Percentiles rank a stretch among this genome's conserved stretches.
These are phyloP conservation scores for Cryphonectria parasitica DNA, from an alignment of 2,329 filamentous ascomycete species.

Conservation along the genomic window DNA sequence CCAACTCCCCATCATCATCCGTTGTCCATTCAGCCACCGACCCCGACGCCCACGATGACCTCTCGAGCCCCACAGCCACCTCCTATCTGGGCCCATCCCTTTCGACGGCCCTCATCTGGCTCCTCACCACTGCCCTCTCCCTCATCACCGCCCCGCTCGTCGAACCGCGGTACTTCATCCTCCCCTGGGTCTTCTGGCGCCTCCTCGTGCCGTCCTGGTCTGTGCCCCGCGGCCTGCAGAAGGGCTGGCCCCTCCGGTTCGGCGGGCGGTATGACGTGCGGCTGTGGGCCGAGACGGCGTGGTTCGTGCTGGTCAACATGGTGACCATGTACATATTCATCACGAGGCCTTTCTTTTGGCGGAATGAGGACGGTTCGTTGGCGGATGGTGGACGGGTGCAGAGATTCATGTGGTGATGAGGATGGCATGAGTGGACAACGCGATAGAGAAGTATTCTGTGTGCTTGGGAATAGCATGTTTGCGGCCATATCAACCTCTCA, in stretches of 20 bases:
- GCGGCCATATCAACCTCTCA: background rate
- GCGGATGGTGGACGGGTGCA: slow-evolving; percentile 64
- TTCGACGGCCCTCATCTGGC: slow-evolving; percentile 59
- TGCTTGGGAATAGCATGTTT: background rate
- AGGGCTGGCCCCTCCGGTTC: slow-evolving; percentile 21
- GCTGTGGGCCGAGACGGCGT: slow-evolving; percentile 64
- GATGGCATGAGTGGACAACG: background rate
- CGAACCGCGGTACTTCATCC: slow-evolving; percentile 93
- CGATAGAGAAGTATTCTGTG: background rate
- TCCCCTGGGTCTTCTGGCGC: slow-evolving; percentile 93
- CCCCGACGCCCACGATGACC: slow-evolving; percentile 30
- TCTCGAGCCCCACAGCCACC: slow-evolving; percentile 35
- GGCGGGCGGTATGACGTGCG: slow-evolving; percentile 48
- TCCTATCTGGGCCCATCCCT: slow-evolving; percentile 43
- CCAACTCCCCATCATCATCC: background rate
- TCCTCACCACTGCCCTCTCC: slow-evolving; percentile 75
- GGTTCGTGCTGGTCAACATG: slow-evolving; percentile 69
- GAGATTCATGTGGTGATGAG: slow-evolving; percentile 77
- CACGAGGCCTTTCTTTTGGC: slow-evolving; percentile 69
- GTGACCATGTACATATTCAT: slow-evolving; percentile 75
- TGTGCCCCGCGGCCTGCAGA: background rate
- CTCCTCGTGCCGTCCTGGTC: slow-evolving; percentile 68
- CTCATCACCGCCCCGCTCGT: slow-evolving; percentile 89
- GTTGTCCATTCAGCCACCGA: background rate
- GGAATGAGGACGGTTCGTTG: slow-evolving; percentile 51